A percentile compares a stretch with the other conserved stretches of the same genome.
Conservation (phyloP, 192 early-diverging fungal genomes). For the Podila clonocystis region DNA sequence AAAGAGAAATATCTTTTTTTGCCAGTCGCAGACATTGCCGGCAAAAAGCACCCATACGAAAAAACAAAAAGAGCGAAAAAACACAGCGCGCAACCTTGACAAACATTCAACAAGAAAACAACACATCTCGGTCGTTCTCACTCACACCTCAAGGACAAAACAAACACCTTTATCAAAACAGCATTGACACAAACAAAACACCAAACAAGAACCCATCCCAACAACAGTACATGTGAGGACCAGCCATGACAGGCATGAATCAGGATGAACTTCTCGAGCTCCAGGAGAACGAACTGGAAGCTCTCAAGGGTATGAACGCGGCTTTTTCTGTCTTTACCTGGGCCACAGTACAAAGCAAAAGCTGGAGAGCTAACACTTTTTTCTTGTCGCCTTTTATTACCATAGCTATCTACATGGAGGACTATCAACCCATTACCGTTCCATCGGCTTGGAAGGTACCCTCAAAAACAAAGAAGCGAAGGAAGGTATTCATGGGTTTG, state of each 20-base stretch:
- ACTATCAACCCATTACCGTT: constrained; percentile 56
- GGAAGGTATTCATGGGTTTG: constrained; percentile 1
- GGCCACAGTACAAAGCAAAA: not conserved
- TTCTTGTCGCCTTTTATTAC: constrained; percentile 2
- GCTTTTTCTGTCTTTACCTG: not conserved
- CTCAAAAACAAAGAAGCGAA: not conserved
- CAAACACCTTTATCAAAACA: too few species aligned
- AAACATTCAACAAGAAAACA: too few species aligned
- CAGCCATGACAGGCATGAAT: constrained; percentile 44
- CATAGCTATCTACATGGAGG: constrained; percentile 71
- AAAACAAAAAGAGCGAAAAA: not conserved
- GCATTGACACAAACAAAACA: not conserved
- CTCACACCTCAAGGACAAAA: not conserved
- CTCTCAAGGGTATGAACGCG: constrained; percentile 59
- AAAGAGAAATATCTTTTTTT: not conserved
- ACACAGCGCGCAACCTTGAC: not conserved
- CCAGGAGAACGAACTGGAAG: constrained; percentile 79
- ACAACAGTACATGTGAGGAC: constrained; percentile 5
- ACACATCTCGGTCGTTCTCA: not conserved
- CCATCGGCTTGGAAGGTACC: constrained; percentile 65
- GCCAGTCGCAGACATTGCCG: not conserved
- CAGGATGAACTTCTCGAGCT: constrained; percentile 64
- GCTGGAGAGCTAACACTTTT: not conserved
- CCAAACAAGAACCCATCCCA: not conserved
- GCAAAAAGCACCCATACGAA: constrained; percentile 3